Evolutionary conservation across 2,329 filamentous ascomycete genomes (phyloP).

Genomic region (Knufia fluminis): DNA sequence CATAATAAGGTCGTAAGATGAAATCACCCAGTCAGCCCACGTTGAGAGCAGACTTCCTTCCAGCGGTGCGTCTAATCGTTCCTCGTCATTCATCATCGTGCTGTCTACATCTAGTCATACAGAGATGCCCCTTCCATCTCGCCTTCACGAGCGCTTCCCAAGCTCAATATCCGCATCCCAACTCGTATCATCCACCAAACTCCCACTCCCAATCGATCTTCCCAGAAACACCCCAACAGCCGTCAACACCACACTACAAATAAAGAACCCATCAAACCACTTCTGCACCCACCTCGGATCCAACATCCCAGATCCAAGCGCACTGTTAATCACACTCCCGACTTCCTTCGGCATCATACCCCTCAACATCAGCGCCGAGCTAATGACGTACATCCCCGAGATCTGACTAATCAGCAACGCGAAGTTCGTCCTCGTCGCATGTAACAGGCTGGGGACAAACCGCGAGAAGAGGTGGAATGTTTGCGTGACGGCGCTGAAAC

Average conservation of each 20-base stretch:
- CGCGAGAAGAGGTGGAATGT: slow-evolving; percentile 74
- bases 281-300: slow-evolving; percentile 63
- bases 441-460: slow-evolving; percentile 61
- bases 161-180: slow-evolving; percentile 57
- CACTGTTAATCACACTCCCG: slow-evolving; percentile 66
- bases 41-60: too few relatives aligned
- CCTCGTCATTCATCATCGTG: too few relatives aligned
- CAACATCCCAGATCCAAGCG: slow-evolving; percentile 60
- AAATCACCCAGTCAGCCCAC: too few relatives aligned
- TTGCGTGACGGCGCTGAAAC: slow-evolving; percentile 74
- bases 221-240: slow-evolving; percentile 65
- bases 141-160: slow-evolving; percentile 45
- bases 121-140: neutral
- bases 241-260: slow-evolving; percentile 58
- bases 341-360: slow-evolving; percentile 72
- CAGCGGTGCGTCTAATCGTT: too few relatives aligned
- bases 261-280: slow-evolving; percentile 85
- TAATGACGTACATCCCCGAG: slow-evolving; percentile 76
- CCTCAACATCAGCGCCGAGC: slow-evolving; percentile 63
- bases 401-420: slow-evolving; percentile 73
- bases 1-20: too few relatives aligned
- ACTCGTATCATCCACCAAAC: slow-evolving; percentile 45
- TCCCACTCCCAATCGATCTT: slow-evolving; percentile 45
- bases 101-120: neutral
- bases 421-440: slow-evolving; percentile 66